A percentile compares a stretch with the other conserved stretches of the same genome.
These are phyloP conservation scores for Alternaria consortialis DNA, from an alignment of 2,329 filamentous ascomycete genomes.

Conservation along the genomic window DNA sequence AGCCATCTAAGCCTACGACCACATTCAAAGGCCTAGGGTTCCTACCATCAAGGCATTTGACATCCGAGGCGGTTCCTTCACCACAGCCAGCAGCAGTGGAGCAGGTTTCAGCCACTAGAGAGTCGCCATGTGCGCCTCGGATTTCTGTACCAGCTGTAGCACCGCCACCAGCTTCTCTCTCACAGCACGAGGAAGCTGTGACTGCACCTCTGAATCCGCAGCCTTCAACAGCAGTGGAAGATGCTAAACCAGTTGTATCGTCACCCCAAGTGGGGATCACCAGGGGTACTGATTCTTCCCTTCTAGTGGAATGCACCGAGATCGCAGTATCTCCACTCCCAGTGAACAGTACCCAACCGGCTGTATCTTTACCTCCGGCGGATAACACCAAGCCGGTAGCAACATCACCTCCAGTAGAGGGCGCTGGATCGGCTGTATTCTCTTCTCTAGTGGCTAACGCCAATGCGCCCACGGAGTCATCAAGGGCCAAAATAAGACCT, in stretches of 20 bases:
- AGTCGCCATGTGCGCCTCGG: not conserved
- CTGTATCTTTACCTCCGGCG: not conserved
- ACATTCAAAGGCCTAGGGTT: not conserved
- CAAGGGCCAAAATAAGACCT: not conserved
- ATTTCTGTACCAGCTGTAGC: not conserved
- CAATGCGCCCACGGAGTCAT: not conserved
- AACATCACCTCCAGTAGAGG: rapidly evolving
- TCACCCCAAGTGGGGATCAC: not conserved
- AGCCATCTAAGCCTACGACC: not conserved
- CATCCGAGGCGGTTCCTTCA: not conserved
- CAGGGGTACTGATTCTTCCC: no score
- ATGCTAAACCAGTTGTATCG: no score
- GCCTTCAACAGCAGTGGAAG: not conserved
- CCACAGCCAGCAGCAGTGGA: not conserved
- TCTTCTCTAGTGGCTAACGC: not conserved
- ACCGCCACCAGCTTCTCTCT: not conserved
- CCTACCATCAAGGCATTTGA: not conserved
- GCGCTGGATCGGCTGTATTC: not conserved
- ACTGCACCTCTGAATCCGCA: not conserved
- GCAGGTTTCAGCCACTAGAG: not conserved
- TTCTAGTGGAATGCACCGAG: not conserved
- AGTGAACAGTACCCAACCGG: not conserved
- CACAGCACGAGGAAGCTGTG: not conserved
- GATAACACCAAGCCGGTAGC: rapidly evolving
- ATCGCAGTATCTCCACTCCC: no score